Evolutionary conservation across 805 yeast genomes (phyloP).

Genomic region (Peterozyma toletana): DNA sequence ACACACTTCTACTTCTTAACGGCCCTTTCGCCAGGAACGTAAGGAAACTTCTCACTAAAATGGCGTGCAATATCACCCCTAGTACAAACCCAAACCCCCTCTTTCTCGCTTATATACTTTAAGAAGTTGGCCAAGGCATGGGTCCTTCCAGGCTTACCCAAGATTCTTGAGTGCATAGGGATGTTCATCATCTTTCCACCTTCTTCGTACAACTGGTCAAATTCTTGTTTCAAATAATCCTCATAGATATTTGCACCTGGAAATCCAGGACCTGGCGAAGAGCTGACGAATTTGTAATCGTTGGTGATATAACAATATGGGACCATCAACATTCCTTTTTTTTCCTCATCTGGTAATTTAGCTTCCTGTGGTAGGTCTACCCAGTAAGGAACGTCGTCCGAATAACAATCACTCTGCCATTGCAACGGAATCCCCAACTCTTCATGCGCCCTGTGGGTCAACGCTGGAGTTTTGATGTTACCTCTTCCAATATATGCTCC

Average conservation of each 20-base stretch:
- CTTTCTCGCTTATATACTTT: constrained; percentile 23
- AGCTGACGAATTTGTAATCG: constrained; percentile 13
- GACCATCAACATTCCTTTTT: constrained; percentile 18
- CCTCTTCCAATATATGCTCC: constrained; percentile 27
- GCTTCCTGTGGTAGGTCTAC: constrained; percentile 1
- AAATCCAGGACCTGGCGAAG: constrained; percentile 16
- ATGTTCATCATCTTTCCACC: constrained; percentile 29
- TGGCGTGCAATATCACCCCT: constrained; percentile 25
- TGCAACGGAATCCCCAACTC: constrained; percentile 22
- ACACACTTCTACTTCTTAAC: too few species aligned
- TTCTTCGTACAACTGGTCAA: constrained; percentile 28
- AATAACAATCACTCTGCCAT: constrained; percentile 27
- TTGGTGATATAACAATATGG: constrained; percentile 19
- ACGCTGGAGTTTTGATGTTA: background rate
- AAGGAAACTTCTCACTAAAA: too few species aligned
- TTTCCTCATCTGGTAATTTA: constrained; percentile 14
- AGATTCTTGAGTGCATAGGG: constrained; percentile 26
- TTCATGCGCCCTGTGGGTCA: constrained; percentile 26
- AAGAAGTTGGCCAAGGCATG: constrained; percentile 26
- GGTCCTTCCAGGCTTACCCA: constrained; percentile 28
- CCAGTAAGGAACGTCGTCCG: constrained; percentile 31
- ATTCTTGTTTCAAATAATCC: constrained; percentile 26
- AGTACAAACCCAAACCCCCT: constrained; percentile 29
- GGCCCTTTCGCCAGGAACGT: too few species aligned
- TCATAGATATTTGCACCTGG: constrained; percentile 17